Base-by-base conservation (phyloP, 768 basidiomycete genomes). In the Rhizopogon roseolus region DNA sequence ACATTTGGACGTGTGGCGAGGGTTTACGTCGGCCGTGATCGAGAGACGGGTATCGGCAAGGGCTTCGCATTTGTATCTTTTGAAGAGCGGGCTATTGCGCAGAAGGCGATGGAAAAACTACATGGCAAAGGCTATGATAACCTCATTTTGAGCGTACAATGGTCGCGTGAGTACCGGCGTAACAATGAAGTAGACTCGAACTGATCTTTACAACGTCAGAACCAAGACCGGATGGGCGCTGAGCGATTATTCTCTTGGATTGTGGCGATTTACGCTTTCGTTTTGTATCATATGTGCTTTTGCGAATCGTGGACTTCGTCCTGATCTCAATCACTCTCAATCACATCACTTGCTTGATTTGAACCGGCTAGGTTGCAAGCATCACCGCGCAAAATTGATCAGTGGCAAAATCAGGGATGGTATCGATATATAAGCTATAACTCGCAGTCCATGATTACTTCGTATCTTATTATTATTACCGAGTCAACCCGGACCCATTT, bases 1-100 rank as follows among this genome's bases (percentile, higher is more conserved):
- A 69, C 74, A 17, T 97, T 98, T 69, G 93, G 93, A 0, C 78
- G 88, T 14, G 87, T 95, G 36, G 86, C 84, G 34, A 76, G 97
- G 50, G 93, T 98, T 49, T 98, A 94, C 70, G 90, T 99, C 44
- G 97, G 96, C 25, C 80, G 90, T 42, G 97, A 99, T 68, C 79
- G 93, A 50, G 95, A 97, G 63, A 98, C 96, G 8, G 92, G 95
- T 43, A 81, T 88, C 19, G 94, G 94, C 54, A 97, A 96, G 71
- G 96, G 96, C 46, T 97, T 96, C 68, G 96, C 95, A 14, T 98
- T 98, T 62, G 95, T 99, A 52, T 92, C 88, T 68, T 99, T 97
- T 64, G 96, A 98, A 66, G 86, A 87, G 14, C 77, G 79, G 65
- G 76, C 80, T 10, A 74, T 77, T 50, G 97, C 92, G 17, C 90